Evolutionary conservation across 441 rosid species (phyloP).

Genomic region (Populus hybrid): DNA sequence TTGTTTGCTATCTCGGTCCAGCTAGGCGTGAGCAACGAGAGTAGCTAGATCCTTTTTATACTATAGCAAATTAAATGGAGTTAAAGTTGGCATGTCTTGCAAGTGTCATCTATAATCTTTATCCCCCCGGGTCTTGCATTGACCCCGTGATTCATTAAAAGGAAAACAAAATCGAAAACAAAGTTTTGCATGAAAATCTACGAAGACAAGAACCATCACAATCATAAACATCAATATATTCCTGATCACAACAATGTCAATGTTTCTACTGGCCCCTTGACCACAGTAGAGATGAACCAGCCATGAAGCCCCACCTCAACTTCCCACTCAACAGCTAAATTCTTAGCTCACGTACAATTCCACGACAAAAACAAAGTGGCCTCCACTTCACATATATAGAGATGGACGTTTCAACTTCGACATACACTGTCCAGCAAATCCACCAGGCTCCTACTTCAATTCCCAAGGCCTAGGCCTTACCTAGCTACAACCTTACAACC

Average conservation of each 20-base stretch:
- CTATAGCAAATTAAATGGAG: neutral
- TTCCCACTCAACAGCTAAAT: too few species aligned
- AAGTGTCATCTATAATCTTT: neutral
- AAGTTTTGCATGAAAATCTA: neutral
- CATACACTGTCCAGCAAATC: conserved; percentile 11
- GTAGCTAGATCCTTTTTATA: too few species aligned
- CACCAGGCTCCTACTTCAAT: conserved; percentile 43
- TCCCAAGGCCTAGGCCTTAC: conserved; percentile 69
- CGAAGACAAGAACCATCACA: neutral
- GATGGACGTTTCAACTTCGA: conserved; percentile 33
- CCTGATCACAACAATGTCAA: neutral
- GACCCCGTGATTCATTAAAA: too few species aligned
- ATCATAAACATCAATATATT: neutral
- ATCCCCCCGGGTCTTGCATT: too few species aligned
- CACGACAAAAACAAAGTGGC: neutral
- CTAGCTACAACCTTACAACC: conserved; percentile 54
- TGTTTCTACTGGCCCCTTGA: conserved; percentile 4
- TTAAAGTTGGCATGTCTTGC: neutral
- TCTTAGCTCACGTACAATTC: neutral
- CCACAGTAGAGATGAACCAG: neutral
- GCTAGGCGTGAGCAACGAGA: too few species aligned
- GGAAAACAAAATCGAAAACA: too few species aligned
- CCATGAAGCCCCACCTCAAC: neutral
- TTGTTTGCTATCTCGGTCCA: too few species aligned
- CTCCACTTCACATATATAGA: conserved; percentile 10